These are phyloP conservation scores for Chondrus crispus DNA, from an alignment of 23 red algal genomes.

Conservation along the genomic window DNA sequence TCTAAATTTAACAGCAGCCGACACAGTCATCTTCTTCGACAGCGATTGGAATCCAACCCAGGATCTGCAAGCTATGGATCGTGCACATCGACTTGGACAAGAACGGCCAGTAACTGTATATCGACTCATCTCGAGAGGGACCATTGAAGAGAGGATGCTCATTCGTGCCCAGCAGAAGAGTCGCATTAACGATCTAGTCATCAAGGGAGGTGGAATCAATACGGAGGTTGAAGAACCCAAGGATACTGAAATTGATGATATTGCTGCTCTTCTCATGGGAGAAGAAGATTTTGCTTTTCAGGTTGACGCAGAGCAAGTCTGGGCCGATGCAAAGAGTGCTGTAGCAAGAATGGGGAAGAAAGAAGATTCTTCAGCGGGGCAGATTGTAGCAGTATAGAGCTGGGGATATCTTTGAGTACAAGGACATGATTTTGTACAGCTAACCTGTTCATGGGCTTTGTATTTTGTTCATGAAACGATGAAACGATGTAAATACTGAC, in stretches of 20 bases:
- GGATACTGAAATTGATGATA: constrained; percentile 76
- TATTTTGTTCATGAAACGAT: too few species aligned
- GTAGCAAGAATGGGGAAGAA: neutral
- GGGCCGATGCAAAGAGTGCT: constrained; percentile 1
- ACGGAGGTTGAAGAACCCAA: constrained; percentile 70
- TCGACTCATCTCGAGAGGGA: constrained; percentile 80
- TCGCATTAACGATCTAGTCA: constrained; percentile 92
- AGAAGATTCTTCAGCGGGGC: too few species aligned
- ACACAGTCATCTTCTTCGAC: constrained; percentile 99
- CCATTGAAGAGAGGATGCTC: constrained; percentile 93
- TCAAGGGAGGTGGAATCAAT: constrained; percentile 78
- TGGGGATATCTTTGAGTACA: too few species aligned
- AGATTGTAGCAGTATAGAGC: too few species aligned
- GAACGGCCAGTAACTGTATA: constrained; percentile 94
- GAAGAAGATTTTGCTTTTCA: constrained; percentile 58
- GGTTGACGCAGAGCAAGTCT: neutral
- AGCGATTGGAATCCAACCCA: constrained; percentile 98
- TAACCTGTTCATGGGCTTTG: too few species aligned
- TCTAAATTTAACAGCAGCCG: constrained; percentile 93
- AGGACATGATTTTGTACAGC: too few species aligned
- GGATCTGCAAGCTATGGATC: constrained; percentile 99
- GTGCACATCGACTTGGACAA: constrained; percentile 95
- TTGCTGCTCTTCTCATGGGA: constrained; percentile 69
- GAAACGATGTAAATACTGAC: too few species aligned
- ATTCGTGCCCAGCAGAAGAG: constrained; percentile 85